These are phyloP conservation scores for Wallemia ichthyophaga DNA, from an alignment of 1,284 basidiomycete genomes.

Conservation along the genomic window DNA sequence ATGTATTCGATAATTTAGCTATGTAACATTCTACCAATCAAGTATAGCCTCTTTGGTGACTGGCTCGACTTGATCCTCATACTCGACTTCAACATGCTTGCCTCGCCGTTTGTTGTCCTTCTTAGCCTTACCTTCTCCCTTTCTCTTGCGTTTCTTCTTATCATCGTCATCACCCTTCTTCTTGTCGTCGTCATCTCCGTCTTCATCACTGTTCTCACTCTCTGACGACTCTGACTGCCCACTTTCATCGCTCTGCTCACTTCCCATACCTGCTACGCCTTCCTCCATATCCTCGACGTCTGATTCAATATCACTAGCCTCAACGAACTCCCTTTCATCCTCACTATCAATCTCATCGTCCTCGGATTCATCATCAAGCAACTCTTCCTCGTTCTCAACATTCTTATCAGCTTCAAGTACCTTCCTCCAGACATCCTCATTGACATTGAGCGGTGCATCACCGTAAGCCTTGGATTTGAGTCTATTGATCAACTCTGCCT, in stretches of 20 bases:
- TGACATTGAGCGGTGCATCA: slow-evolving; percentile 89
- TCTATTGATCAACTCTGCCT: slow-evolving; percentile 82
- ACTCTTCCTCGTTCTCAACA: slow-evolving; percentile 20
- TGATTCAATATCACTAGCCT: slow-evolving; percentile 26
- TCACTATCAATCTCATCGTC: slow-evolving; percentile 21
- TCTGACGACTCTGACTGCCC: slow-evolving; percentile 6
- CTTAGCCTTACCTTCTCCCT: slow-evolving; percentile 27
- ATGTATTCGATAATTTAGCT: too few species aligned
- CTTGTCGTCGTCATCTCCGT: slow-evolving; percentile 6
- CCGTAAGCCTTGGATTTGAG: slow-evolving; percentile 91
- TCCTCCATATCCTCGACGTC: slow-evolving; percentile 29
- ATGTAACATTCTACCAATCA: slow-evolving; percentile 14
- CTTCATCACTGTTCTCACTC: slow-evolving; percentile 10
- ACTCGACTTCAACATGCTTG: slow-evolving; percentile 71
- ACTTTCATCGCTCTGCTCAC: slow-evolving; percentile 8
- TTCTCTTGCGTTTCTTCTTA: slow-evolving; percentile 25
- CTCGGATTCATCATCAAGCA: slow-evolving; percentile 18
- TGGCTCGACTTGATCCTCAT: slow-evolving; percentile 67
- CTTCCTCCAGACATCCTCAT: slow-evolving; percentile 82
- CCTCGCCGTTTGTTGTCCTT: slow-evolving; percentile 26
- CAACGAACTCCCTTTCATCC: slow-evolving; percentile 41
- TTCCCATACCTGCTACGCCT: slow-evolving; percentile 10
- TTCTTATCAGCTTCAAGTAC: slow-evolving; percentile 32
- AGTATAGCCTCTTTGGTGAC: slow-evolving; percentile 20
- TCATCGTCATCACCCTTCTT: slow-evolving; percentile 19